These are phyloP conservation scores for Citrus medica DNA, from an alignment of 345 rosid genomes.

Conservation along the genomic window DNA sequence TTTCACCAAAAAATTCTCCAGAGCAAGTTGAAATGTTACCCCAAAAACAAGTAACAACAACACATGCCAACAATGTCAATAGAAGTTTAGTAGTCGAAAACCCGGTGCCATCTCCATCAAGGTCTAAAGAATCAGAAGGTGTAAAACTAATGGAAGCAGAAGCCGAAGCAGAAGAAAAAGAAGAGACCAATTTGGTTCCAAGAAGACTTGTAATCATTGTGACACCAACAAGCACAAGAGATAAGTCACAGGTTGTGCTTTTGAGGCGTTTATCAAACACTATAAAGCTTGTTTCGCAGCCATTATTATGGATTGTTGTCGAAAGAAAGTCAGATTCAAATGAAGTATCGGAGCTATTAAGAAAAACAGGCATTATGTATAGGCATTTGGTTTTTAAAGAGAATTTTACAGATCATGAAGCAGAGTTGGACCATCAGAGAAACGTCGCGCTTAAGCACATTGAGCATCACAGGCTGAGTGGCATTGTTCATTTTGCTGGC, in stretches of 20 bases:
- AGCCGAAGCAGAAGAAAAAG: slow-evolving; percentile 13
- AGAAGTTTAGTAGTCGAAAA: slow-evolving; percentile 27
- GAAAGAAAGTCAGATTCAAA: slow-evolving; percentile 44
- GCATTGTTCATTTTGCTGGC: slow-evolving; percentile 80
- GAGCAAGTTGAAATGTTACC: slow-evolving; percentile 27
- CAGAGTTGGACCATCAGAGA: slow-evolving; percentile 72
- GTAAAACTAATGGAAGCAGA: neutral
- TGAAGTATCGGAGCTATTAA: slow-evolving; percentile 41
- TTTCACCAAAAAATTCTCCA: slow-evolving; percentile 23
- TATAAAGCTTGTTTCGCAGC: slow-evolving; percentile 57
- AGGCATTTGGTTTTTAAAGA: slow-evolving; percentile 69
- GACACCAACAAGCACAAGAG: slow-evolving; percentile 48
- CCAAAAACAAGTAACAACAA: neutral
- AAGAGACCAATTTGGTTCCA: slow-evolving; percentile 18
- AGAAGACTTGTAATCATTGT: slow-evolving; percentile 57
- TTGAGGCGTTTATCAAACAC: slow-evolving; percentile 71
- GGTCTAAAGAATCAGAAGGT: slow-evolving; percentile 20
- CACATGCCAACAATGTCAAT: slow-evolving; percentile 17
- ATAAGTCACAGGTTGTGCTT: slow-evolving; percentile 38
- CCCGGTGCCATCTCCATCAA: slow-evolving; percentile 24
- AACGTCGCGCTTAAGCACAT: slow-evolving; percentile 77
- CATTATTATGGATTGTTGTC: slow-evolving; percentile 79
- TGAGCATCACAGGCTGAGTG: slow-evolving; percentile 68
- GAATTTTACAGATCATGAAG: slow-evolving; percentile 56
- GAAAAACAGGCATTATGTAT: slow-evolving; percentile 82